Percentiles rank a stretch among this genome's conserved stretches.
Conservation (phyloP, 768 basidiomycete genomes). For the Mycena amicta region DNA sequence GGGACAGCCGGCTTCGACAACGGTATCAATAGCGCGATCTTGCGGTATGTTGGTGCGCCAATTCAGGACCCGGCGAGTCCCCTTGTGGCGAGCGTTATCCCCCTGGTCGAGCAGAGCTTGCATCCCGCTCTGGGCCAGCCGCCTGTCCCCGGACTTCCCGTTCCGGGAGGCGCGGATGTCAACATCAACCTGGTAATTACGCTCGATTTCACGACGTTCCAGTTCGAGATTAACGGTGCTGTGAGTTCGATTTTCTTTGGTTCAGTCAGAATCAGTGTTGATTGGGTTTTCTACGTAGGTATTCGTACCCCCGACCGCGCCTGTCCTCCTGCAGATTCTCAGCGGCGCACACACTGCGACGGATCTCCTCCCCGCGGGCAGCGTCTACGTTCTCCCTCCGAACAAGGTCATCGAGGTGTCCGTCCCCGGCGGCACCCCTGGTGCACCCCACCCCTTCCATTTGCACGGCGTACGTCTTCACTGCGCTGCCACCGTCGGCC, state of each 20-base stretch:
- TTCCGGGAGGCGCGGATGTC: constrained; percentile 31
- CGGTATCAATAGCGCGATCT: neutral
- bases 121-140: constrained; percentile 14
- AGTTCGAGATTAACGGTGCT: constrained; percentile 36
- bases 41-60: constrained; percentile 37
- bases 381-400: constrained; percentile 39
- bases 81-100: constrained; percentile 14
- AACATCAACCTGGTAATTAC: constrained; percentile 24
- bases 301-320: constrained; percentile 37
- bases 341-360: constrained; percentile 40
- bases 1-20: constrained; percentile 33
- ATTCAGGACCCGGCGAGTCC: constrained; percentile 30
- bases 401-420: constrained; percentile 46
- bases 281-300: neutral
- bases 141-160: constrained; percentile 28
- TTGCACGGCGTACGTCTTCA: constrained; percentile 16
- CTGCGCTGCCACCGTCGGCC: neutral
- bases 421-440: constrained; percentile 30
- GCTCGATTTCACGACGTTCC: constrained; percentile 14
- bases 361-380: constrained; percentile 33
- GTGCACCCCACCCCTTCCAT: constrained; percentile 16
- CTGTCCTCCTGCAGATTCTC: constrained; percentile 47
- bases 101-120: constrained; percentile 35
- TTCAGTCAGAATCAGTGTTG: neutral
- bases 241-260: neutral